These are phyloP conservation scores for Epichloe amarillans DNA, from an alignment of 2,329 filamentous ascomycete species.

Conservation along the genomic window DNA sequence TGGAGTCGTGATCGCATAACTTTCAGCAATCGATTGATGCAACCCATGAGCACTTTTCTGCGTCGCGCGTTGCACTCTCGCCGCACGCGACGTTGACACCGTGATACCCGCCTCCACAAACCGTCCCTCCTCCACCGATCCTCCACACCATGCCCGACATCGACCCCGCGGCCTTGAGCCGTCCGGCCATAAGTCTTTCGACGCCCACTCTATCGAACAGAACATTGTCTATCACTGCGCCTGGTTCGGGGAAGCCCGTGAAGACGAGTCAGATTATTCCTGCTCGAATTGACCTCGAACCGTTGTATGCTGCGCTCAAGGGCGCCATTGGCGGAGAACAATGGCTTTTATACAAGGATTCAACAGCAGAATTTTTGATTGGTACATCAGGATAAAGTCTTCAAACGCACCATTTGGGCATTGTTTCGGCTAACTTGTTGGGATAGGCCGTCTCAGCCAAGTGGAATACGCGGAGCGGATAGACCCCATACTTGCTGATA, in stretches of 20 bases:
- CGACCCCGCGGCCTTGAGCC: conserved; percentile 55
- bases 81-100: conserved; percentile 30
- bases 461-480: conserved; percentile 44
- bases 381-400: conserved; percentile 25
- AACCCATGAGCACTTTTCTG: conserved; percentile 28
- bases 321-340: conserved; percentile 44
- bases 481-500: conserved; percentile 44
- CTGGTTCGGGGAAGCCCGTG: conserved; percentile 34
- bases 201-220: conserved; percentile 47
- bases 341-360: conserved; percentile 52
- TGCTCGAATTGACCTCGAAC: conserved; percentile 53
- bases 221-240: conserved; percentile 39
- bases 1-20: conserved; percentile 29
- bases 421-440: conserved; percentile 15
- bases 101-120: conserved; percentile 4
- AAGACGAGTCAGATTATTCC: conserved; percentile 52
- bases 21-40: conserved; percentile 24
- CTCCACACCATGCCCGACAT: conserved; percentile 48
- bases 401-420: neutral
- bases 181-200: conserved; percentile 42
- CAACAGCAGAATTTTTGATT: conserved; percentile 47
- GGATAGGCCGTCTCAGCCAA: conserved; percentile 48
- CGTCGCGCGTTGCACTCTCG: conserved; percentile 31
- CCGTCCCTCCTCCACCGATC: conserved; percentile 16
- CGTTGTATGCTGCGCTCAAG: conserved; percentile 50